Conservation (phyloP, 176 grass and related monocot species). For the Avena atlantica region DNA sequence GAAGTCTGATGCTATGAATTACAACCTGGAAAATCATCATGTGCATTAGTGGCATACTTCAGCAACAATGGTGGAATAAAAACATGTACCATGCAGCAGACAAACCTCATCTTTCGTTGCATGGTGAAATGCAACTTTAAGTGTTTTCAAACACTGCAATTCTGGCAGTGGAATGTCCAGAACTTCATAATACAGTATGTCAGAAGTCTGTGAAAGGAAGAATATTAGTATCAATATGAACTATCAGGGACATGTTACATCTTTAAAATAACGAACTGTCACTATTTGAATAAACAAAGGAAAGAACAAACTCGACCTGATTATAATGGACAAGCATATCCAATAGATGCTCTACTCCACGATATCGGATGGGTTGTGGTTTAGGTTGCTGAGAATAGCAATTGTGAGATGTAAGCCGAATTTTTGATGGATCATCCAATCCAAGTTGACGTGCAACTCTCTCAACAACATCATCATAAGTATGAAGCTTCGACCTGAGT, state of each 20-base stretch:
- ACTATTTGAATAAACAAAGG: constrained; percentile 23
- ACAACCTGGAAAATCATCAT: constrained; percentile 60
- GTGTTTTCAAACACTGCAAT: constrained; percentile 95
- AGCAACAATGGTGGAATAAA: constrained; percentile 39
- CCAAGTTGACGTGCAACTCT: constrained; percentile 77
- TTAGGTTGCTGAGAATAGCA: constrained; percentile 99
- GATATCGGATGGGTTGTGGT: constrained; percentile 90
- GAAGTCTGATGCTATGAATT: constrained; percentile 84
- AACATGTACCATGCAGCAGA: constrained; percentile 30
- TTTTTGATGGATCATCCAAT: constrained; percentile 90
- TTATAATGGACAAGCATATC: constrained; percentile 99
- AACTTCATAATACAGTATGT: constrained; percentile 98
- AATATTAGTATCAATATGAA: background rate
- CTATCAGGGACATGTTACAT: background rate
- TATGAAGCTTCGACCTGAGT: constrained; percentile 82
- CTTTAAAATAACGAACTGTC: constrained; percentile 4
- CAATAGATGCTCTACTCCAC: constrained; percentile 82
- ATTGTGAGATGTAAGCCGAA: constrained; percentile 97
- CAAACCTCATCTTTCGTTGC: constrained; percentile 91
- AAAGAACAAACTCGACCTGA: constrained; percentile 56
- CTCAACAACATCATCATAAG: constrained; percentile 96
- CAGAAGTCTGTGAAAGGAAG: constrained; percentile 75
- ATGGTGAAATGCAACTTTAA: constrained; percentile 99
- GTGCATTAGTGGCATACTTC: constrained; percentile 41
- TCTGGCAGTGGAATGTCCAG: constrained; percentile 95